Evolutionary conservation across 2,329 filamentous ascomycete species (phyloP).

Genomic region (Cladophialophora immunda): DNA sequence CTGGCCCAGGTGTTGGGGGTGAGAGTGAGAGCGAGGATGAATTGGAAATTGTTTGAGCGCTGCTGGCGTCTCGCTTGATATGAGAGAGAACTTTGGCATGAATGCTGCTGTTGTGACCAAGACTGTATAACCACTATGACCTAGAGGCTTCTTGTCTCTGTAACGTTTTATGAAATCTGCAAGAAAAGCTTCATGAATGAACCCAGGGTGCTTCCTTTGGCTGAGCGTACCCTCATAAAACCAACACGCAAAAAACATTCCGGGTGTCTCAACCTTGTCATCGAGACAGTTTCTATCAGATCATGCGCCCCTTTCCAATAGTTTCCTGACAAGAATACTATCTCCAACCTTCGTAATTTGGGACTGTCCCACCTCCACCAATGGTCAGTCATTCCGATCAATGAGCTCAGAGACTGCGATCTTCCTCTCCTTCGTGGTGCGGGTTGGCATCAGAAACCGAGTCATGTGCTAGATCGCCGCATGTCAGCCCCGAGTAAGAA

Average conservation of each 20-base stretch:
- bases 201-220: neutral
- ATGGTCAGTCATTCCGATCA: neutral
- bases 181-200: neutral
- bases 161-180: neutral
- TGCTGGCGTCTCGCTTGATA: neutral
- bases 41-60: conserved; percentile 30
- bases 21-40: conserved; percentile 63
- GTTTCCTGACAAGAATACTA: neutral
- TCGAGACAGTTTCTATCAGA: neutral
- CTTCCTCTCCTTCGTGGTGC: neutral
- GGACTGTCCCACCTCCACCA: neutral
- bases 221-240: neutral
- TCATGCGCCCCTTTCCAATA: neutral
- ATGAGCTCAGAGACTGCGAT: neutral
- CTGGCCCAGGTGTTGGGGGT: conserved; percentile 48
- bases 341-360: neutral
- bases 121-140: neutral
- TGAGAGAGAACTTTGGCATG: neutral
- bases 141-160: neutral
- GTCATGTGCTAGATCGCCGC: neutral
- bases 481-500: neutral
- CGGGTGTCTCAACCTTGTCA: neutral
- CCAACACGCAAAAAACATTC: neutral
- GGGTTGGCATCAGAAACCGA: neutral
- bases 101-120: neutral